phyloP scores from a whole-genome alignment of 495 filamentous ascomycete genomes.

The Penicillium turbatum region DNA sequence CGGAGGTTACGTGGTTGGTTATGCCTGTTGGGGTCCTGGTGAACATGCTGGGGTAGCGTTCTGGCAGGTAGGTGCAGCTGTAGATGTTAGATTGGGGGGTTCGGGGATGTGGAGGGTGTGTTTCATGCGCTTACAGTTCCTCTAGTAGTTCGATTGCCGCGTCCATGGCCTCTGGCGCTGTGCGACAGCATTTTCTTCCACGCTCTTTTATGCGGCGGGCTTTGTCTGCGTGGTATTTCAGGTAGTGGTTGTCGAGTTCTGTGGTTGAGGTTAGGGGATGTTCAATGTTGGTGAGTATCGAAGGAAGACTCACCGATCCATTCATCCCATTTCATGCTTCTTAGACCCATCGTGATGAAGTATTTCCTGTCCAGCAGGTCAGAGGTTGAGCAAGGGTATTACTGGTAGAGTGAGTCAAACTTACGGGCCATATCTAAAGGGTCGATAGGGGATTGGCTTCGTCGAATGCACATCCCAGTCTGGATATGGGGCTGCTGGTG shows the following conservation, averaged over 20 bases:
- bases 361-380: slow-evolving; percentile 43
- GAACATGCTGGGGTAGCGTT: slow-evolving; percentile 74
- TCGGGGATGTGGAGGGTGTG: background rate
- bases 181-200: slow-evolving; percentile 64
- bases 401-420: slow-evolving; percentile 2
- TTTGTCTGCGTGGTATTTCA: slow-evolving; percentile 72
- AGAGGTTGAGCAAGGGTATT: background rate
- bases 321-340: slow-evolving; percentile 70
- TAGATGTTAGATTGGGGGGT: background rate
- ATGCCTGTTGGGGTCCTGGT: slow-evolving; percentile 60
- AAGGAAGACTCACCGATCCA: slow-evolving; percentile 61
- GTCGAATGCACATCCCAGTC: slow-evolving; percentile 68
- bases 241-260: slow-evolving; percentile 82
- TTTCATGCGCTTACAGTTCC: slow-evolving; percentile 50
- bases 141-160: slow-evolving; percentile 77
- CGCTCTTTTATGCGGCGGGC: slow-evolving; percentile 65
- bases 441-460: slow-evolving; percentile 78
- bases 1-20: slow-evolving; percentile 66
- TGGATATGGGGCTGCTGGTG: slow-evolving; percentile 61
- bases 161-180: slow-evolving; percentile 69
- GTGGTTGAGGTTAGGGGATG: slow-evolving; percentile 5
- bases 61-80: slow-evolving; percentile 66
- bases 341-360: slow-evolving; percentile 79
- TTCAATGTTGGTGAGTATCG: background rate
- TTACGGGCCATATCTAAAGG: slow-evolving; percentile 75